Percentiles rank a stretch among this genome's conserved stretches.
Conservation (phyloP, 768 basidiomycete species). For the Auricularia auricula-judae region DNA sequence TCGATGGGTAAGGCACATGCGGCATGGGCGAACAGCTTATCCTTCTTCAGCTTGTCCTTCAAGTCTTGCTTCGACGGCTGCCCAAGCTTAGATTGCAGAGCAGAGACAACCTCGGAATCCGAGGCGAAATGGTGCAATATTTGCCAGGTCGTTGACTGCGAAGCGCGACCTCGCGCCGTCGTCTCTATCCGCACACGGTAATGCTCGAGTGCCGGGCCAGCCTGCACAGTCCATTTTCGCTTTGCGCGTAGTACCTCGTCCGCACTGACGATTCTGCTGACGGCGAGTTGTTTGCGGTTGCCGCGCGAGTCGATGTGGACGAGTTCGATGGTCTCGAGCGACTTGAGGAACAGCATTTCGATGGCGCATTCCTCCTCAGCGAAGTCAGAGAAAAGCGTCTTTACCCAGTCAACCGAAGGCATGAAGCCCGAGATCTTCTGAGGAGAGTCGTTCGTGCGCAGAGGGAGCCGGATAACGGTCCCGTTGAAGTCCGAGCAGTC, state of each 20-base stretch:
- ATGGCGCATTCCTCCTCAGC: slow-evolving; percentile 28
- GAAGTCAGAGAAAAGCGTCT: slow-evolving; percentile 30
- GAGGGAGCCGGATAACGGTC: slow-evolving; percentile 36
- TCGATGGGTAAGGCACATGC: slow-evolving; percentile 22
- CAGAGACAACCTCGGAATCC: slow-evolving; percentile 12
- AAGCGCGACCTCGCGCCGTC: too few relatives aligned
- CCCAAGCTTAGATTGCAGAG: slow-evolving; percentile 14
- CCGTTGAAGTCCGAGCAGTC: slow-evolving; percentile 21
- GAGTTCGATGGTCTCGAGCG: slow-evolving; percentile 30
- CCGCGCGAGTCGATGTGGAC: slow-evolving; percentile 23
- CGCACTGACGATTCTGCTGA: not conserved
- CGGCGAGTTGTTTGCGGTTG: slow-evolving; percentile 6
- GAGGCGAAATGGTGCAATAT: not conserved
- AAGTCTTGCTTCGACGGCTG: slow-evolving; percentile 9
- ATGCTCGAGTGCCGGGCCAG: not conserved
- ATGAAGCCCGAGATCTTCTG: not conserved
- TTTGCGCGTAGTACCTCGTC: not conserved
- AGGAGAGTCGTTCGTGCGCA: slow-evolving; percentile 24
- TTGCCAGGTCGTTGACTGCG: too few relatives aligned
- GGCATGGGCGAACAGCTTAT: slow-evolving; percentile 32
- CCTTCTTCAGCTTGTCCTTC: slow-evolving; percentile 17
- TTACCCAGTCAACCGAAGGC: slow-evolving; percentile 19
- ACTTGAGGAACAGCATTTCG: slow-evolving; percentile 31
- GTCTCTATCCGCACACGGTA: too few relatives aligned
- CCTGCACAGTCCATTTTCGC: not conserved